These are phyloP conservation scores for Omphalotus guepiniiformis DNA, from an alignment of 768 basidiomycete species.

Conservation along the genomic window DNA sequence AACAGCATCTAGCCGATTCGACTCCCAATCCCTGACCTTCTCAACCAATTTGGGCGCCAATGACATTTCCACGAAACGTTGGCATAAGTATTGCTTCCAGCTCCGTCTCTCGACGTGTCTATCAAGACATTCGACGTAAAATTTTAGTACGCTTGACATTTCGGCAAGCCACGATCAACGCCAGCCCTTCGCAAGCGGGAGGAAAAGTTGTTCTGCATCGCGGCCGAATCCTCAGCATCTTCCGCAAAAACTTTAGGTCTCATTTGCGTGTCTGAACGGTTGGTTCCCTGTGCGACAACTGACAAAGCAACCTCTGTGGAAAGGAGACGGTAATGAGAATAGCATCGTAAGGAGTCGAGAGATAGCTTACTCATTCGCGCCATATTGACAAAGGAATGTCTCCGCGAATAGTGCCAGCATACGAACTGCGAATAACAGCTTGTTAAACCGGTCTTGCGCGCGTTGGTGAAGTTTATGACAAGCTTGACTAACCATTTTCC, in stretches of 20 bases:
- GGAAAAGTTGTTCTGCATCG: constrained; percentile 14
- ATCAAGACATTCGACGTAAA: constrained; percentile 64
- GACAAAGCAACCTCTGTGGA: constrained; percentile 70
- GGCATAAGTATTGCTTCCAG: constrained; percentile 48
- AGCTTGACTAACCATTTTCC: too few relatives aligned
- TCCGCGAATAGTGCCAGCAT: too few relatives aligned
- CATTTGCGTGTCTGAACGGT: constrained; percentile 1
- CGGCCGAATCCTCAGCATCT: constrained; percentile 12
- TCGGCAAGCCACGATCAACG: constrained; percentile 79
- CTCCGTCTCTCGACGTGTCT: constrained; percentile 39
- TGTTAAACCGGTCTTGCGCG: too few relatives aligned
- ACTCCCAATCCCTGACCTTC: constrained; percentile 48
- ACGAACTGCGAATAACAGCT: too few relatives aligned
- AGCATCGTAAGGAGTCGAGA: not conserved
- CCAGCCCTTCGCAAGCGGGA: constrained; percentile 51
- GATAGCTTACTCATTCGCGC: constrained; percentile 60
- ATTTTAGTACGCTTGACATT: constrained; percentile 56
- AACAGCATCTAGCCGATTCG: constrained; percentile 41
- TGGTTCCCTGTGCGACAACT: constrained; percentile 52
- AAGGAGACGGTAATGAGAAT: constrained; percentile 7
- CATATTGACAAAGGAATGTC: constrained; percentile 44
- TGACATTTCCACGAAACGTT: constrained; percentile 56
- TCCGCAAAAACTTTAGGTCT: not conserved
- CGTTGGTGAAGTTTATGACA: too few relatives aligned
- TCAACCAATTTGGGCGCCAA: constrained; percentile 47